Percentiles rank a stretch among this genome's conserved stretches.
Conservation (phyloP, 345 rosid genomes). For the Euphorbia pulcherrima region DNA sequence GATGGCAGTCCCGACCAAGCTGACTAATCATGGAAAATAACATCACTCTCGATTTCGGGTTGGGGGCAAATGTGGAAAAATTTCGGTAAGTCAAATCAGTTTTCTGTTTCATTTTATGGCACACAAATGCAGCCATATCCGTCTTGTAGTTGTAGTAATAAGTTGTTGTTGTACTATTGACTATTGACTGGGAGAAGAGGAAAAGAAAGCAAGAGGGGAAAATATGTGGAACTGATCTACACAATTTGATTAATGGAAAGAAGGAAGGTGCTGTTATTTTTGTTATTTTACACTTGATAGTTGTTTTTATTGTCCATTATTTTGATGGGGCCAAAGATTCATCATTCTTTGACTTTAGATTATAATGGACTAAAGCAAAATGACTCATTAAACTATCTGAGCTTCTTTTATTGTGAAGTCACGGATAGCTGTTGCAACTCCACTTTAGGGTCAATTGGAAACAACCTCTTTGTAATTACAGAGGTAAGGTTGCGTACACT, state of each 20-base stretch:
- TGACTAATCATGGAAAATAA: conserved; percentile 26
- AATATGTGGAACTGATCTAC: neutral
- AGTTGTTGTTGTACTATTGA: neutral
- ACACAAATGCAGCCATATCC: neutral
- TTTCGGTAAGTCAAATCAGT: neutral
- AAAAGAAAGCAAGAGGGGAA: neutral
- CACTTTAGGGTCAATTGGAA: no score
- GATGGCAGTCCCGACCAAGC: conserved; percentile 46
- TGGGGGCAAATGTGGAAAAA: neutral
- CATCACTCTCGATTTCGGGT: neutral
- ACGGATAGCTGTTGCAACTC: no score
- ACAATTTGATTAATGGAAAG: neutral
- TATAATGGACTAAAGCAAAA: no score
- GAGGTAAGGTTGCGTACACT: no score
- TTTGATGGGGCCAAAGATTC: no score
- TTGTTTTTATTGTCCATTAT: neutral
- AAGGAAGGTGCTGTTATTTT: neutral
- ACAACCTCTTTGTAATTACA: no score
- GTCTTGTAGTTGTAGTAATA: neutral
- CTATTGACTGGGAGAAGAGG: neutral
- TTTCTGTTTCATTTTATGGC: conserved; percentile 1
- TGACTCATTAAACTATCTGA: no score
- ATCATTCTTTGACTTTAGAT: no score
- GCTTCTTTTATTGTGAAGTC: no score
- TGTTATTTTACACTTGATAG: neutral